Base-by-base conservation (phyloP, 2,329 filamentous ascomycete species). In the Aspergillus tamarii region DNA sequence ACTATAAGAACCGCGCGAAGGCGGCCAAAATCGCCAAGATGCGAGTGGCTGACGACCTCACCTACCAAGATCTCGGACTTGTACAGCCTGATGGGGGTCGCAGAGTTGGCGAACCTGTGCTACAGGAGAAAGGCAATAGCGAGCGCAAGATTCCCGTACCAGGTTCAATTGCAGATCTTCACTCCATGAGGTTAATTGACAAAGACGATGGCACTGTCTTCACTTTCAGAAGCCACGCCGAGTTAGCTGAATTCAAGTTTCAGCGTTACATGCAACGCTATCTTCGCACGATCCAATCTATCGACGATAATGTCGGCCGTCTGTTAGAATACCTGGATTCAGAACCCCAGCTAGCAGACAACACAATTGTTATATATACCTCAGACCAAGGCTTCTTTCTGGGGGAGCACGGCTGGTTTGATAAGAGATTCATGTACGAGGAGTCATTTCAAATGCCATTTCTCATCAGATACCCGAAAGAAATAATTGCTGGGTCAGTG, bases 351-450 rank as follows among this genome's bases (percentile, higher is more conserved):
- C 43, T 46, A 14, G 43, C 43, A 56, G 74, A 83, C 0, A 80
- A 85, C 66, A 86, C 84, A 0, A 72, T 86, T 3, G 80, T 86
- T 2, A 77, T 85, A n/a, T 86, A 86, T 65, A 85, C 82, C 0
- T 84, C 82, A 0, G 84, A 85, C 65, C 84, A 86, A 64, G 84
- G 84, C 7, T 86, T 86, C 74, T 86, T 86, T 70, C 79, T 86
- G 0, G 84, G 84, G 9, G 84, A 86, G 63, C 84, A 86, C 64
- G 84, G 84, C 59, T 86, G 84, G 34, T 86, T 85, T 67, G 84
- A 86, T 70, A 86, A 86, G 73, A 80, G 84, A 3, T 85, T 86
- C 71, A 85, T 86, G 81, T 86, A 86, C 71, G 84, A 87, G 65
- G 83, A 86, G 70, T 80, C 76, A 16, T 86, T 86, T 73, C 84